Evolutionary conservation across 2,329 filamentous ascomycete species (phyloP).

Genomic region (Aspergillaceae sp.): DNA sequence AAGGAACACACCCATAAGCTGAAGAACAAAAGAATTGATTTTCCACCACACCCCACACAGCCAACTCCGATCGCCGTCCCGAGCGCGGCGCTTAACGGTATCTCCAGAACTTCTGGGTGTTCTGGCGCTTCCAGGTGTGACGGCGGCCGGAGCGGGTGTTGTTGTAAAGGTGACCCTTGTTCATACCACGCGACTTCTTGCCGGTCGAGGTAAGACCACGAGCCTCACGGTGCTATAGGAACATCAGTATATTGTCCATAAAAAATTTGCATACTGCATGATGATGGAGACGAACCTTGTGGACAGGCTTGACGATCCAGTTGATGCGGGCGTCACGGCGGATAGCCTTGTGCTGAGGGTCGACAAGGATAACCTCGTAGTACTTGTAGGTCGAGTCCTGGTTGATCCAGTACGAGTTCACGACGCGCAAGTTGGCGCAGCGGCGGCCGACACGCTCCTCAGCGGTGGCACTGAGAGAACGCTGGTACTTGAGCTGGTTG

Average conservation of each 20-base stretch:
- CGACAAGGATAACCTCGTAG: slow-evolving; percentile 99
- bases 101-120: slow-evolving; percentile 97
- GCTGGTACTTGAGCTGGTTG: slow-evolving; percentile 99
- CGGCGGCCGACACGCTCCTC: slow-evolving; percentile 99
- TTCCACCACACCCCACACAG: slow-evolving; percentile 8
- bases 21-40: slow-evolving; percentile 7
- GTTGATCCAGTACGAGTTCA: slow-evolving; percentile 99
- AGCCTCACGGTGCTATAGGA: slow-evolving; percentile 74
- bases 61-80: slow-evolving; percentile 22
- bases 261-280: not conserved
- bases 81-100: slow-evolving; percentile 59
- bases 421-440: slow-evolving; percentile 96
- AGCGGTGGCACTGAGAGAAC: slow-evolving; percentile 92
- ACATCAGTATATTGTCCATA: slow-evolving; percentile 12
- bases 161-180: slow-evolving; percentile 99
- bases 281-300: slow-evolving; percentile 55
- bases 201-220: slow-evolving; percentile 96
- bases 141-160: slow-evolving; percentile 93
- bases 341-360: slow-evolving; percentile 99
- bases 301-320: slow-evolving; percentile 99
- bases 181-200: slow-evolving; percentile 99
- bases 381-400: slow-evolving; percentile 99
- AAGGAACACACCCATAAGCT: slow-evolving; percentile 22
- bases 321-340: slow-evolving; percentile 98
- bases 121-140: slow-evolving; percentile 99